Conservation (phyloP, 176 grass and related monocot genomes). For the Aechmea fasciata region DNA sequence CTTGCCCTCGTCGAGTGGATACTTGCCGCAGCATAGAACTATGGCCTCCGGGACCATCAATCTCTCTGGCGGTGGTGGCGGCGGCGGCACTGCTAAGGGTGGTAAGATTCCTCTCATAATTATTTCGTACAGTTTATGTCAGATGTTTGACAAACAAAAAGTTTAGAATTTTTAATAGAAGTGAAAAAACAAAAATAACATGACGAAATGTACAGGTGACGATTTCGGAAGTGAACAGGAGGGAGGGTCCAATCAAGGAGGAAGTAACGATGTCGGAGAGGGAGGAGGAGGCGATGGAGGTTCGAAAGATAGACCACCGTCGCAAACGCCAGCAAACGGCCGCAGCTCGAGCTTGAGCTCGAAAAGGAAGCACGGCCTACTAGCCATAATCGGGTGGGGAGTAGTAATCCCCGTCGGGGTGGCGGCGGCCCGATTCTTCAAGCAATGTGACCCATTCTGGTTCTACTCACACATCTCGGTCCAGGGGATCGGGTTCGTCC, state of each 20-base stretch:
- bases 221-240: not conserved
- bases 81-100: not conserved
- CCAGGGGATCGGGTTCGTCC: constrained; percentile 21
- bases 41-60: constrained; percentile 27
- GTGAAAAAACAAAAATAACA: not conserved
- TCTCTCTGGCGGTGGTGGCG: constrained; percentile 5
- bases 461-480: constrained; percentile 25
- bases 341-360: not conserved
- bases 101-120: not conserved
- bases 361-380: constrained; percentile 16
- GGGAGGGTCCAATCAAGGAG: not conserved
- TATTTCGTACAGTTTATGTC: not conserved
- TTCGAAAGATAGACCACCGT: not conserved
- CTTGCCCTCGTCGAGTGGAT: constrained; percentile 14
- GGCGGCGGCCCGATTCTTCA: constrained; percentile 23
- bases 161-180: not conserved
- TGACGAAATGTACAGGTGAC: not conserved
- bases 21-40: constrained; percentile 21
- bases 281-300: not conserved
- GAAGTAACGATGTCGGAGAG: not conserved
- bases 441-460: constrained; percentile 23
- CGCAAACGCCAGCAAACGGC: not conserved
- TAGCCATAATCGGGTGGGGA: constrained; percentile 24
- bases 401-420: constrained; percentile 12
- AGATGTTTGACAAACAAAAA: not conserved